Base-by-base conservation (phyloP, 1,139 yeast species). In the Candida dubliniensis region DNA sequence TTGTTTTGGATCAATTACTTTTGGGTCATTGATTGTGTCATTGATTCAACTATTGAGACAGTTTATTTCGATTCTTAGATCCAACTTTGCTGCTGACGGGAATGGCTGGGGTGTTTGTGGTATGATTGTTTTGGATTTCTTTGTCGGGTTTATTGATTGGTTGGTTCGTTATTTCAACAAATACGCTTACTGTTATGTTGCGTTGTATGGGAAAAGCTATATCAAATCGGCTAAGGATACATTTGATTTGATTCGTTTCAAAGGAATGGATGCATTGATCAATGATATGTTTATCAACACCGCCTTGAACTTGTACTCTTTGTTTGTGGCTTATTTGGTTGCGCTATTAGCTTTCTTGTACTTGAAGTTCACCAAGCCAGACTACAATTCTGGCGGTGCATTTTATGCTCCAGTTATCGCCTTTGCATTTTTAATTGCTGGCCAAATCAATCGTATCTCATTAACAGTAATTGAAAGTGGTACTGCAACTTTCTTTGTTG, bases 1-100 rank as follows among this genome's bases (percentile, higher is more conserved):
- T 60, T 87, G 95, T 34, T 86, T 90, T 60, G 97, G 98, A 0
- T 87, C 96, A 2, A 84, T 91, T 44, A 85, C 96, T 59, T 86
- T 87, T 60, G 96, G 97, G 0, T 86, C 95, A 1, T 69, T 90
- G 53, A 79, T 89, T 55, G 96, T 89, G 11, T 79, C 96, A 0
- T 52, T 88, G 27, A 76, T 90, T 51, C 91, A 87, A 59, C 69
- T 86, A 26, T 53, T 84, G 33, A 77, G 81, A 46, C 83, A 81
- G 48, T 62, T 77, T 11, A 56, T 74, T 39, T 62, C 62, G 31
- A 59, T 80, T 32, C 60, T 82, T 46, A 75, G 79, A 55, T 74
- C 75, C 42, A 75, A 80, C 48, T 81, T 82, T 29, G 69, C 78
- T 18, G 77, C 74, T 43, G 75, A 77, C 36, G 86, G 85, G 18